Evolutionary conservation across 1,284 basidiomycete species (phyloP), one percentile per base, ranked within the genome.

Genomic region (Tausonia pullulans): DNA sequence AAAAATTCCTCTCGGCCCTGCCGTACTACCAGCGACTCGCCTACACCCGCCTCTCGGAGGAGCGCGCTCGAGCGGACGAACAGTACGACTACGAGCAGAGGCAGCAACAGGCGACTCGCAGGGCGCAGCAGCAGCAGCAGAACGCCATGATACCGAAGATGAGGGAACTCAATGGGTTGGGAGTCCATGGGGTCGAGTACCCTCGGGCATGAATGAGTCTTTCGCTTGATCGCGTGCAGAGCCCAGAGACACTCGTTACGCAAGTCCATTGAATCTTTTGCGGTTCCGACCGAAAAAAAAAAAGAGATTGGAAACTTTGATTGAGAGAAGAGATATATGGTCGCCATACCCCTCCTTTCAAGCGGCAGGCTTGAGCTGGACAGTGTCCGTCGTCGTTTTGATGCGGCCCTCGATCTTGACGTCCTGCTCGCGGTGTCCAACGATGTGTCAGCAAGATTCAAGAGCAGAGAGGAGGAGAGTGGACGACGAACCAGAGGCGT

Each of bases 11-110:
- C 41, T 84, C 88, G 71, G 78, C 83, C 8, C 81, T 98, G 62
- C 97, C 96, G 74, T 87, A 90, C 71, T 97, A 94, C 74, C 90
- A 96, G 72, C 84, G 91, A 0, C 87, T 90, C 66, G 88, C 90
- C 2, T 90, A 87, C 71, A 85, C 88, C 27, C 81, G 87, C 60
- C 84, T 86, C 71, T 86, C 86, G 0, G 81, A 86, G 69, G 81
- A 61, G 43, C 61, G 61, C 40, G 16, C 54, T 58, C 16, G n/a
- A 46, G n/a, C 45, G 57, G 4, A 58, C 49, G 45, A 46, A 44
- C 8, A 27, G 39, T 5, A 27, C n/a, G 13, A 52, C n/a, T 7
- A 6, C n/a, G 13, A 27, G 39, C 9, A 52, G n/a, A 27, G 51
- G n/a, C 14, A 14, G 51, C 51, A 14, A 2, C n/a, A 27, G n/a